Conservation (phyloP, 2,329 filamentous ascomycete genomes). For the Fusarium sp. region DNA sequence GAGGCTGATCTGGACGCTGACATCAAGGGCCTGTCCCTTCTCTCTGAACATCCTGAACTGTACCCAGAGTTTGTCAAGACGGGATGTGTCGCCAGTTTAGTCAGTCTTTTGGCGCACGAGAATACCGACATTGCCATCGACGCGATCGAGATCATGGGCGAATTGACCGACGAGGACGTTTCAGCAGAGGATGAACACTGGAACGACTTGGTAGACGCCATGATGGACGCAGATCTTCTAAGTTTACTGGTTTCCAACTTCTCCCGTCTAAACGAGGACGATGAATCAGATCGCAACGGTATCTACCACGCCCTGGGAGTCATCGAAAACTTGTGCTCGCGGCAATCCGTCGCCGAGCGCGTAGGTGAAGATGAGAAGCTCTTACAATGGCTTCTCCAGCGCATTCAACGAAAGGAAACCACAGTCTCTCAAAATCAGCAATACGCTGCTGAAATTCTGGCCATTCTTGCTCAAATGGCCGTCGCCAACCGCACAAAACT, state of each 20-base stretch:
- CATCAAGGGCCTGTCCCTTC: slow-evolving; percentile 86
- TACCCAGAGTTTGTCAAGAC: slow-evolving; percentile 84
- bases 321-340: slow-evolving; percentile 86
- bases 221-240: slow-evolving; percentile 76
- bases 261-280: slow-evolving; percentile 79
- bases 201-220: slow-evolving; percentile 76
- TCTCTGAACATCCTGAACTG: slow-evolving; percentile 86
- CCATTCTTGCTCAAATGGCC: slow-evolving; percentile 86
- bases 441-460: slow-evolving; percentile 91
- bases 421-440: slow-evolving; percentile 90
- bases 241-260: slow-evolving; percentile 83
- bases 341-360: slow-evolving; percentile 73
- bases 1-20: slow-evolving; percentile 92
- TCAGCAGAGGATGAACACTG: slow-evolving; percentile 83
- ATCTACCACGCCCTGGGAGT: slow-evolving; percentile 88
- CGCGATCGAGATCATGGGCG: slow-evolving; percentile 87
- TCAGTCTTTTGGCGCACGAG: slow-evolving; percentile 88
- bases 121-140: slow-evolving; percentile 97
- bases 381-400: slow-evolving; percentile 79
- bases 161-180: slow-evolving; percentile 94
- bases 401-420: slow-evolving; percentile 76
- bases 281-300: slow-evolving; percentile 78
- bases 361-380: slow-evolving; percentile 77
- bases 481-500: slow-evolving; percentile 72
- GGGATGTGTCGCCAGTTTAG: slow-evolving; percentile 78